phyloP scores from a whole-genome alignment of 2,329 filamentous ascomycete species.

The Talaromyces atroroseus region DNA sequence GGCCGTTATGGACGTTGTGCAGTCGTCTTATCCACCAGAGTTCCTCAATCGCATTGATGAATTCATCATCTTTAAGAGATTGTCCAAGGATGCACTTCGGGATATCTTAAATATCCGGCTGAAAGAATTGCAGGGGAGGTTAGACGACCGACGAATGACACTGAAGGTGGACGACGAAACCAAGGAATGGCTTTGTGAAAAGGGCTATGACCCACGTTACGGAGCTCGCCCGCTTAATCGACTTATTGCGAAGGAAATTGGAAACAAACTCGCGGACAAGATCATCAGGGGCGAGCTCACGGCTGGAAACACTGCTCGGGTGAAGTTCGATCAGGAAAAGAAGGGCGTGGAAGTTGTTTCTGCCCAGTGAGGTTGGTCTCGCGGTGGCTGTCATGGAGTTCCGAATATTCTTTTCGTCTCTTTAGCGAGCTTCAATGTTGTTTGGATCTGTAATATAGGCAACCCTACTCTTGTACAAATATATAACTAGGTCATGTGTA shows the following conservation, averaged over 20 bases:
- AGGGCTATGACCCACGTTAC: constrained; percentile 85
- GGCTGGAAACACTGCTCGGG: constrained; percentile 66
- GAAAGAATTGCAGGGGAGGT: constrained; percentile 71
- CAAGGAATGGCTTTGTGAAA: constrained; percentile 79
- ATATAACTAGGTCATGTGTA: background rate
- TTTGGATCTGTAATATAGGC: constrained; percentile 2
- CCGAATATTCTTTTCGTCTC: background rate
- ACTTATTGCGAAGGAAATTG: constrained; percentile 83
- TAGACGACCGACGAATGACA: constrained; percentile 78
- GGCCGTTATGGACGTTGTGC: constrained; percentile 84
- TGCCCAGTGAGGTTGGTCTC: constrained; percentile 2
- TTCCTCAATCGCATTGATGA: constrained; percentile 96
- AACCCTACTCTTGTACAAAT: constrained; percentile 1
- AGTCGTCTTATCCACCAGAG: constrained; percentile 71
- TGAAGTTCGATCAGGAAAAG: constrained; percentile 61
- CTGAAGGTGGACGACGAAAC: constrained; percentile 67
- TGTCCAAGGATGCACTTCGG: constrained; percentile 69
- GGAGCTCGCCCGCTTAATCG: constrained; percentile 87
- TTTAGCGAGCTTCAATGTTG: background rate
- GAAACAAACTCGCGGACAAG: constrained; percentile 80
- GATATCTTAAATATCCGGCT: constrained; percentile 94
- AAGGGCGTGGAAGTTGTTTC: constrained; percentile 51
- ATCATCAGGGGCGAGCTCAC: constrained; percentile 83
- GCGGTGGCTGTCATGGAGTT: constrained; percentile 3
- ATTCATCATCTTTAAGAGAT: constrained; percentile 90